Evolutionary conservation across 2,329 filamentous ascomycete genomes (phyloP), one percentile per base, ranked within the genome.

Genomic region (Cercospora sp.): DNA sequence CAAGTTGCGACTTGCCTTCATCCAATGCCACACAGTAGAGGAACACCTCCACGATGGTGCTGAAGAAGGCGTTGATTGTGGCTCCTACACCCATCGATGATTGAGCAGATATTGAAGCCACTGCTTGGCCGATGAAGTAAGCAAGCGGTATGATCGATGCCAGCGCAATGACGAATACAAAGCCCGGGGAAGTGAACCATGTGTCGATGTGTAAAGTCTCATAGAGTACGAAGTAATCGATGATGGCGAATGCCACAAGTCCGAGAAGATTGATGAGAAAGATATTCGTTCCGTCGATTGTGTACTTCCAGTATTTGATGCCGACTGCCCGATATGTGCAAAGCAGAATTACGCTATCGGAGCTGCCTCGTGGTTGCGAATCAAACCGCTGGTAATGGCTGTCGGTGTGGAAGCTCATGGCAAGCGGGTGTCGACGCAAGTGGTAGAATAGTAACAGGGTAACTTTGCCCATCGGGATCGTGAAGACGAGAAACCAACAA

Each of bases 301-400:
- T 99, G 81, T 99, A 99, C 81, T 99, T 99, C 94, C 96, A 99
- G 83, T 99, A 99, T 79, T 94, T 94, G 73, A 89, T 85, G 12
- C 95, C 95, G 12, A 96, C 94, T 53, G 95, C 95, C 67, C 96
- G 91, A 81, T 99, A 99, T 5, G 95, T 99, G 85, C 95, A 99
- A 36, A 99, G 86, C 18, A 99, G 84, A 69, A 99, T 94, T 10
- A 94, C 94, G 16, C 73, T 74, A 31, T 73, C 72, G 59, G 20
- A 91, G 89, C 16, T 68, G 23, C 72, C 73, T 51, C 70, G 66
- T 9, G 89, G 88, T 58, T 90, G 89, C 7, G 88, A 87, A 12
- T 86, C 58, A 16, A 64, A 84, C 65, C 94, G 90, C 28, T 91
- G 89, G 75, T 91, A 91, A 66, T 89, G 86, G 66, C 88, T 89